phyloP scores from a whole-genome alignment of 176 grass and related monocot species.

The Poa annua region DNA sequence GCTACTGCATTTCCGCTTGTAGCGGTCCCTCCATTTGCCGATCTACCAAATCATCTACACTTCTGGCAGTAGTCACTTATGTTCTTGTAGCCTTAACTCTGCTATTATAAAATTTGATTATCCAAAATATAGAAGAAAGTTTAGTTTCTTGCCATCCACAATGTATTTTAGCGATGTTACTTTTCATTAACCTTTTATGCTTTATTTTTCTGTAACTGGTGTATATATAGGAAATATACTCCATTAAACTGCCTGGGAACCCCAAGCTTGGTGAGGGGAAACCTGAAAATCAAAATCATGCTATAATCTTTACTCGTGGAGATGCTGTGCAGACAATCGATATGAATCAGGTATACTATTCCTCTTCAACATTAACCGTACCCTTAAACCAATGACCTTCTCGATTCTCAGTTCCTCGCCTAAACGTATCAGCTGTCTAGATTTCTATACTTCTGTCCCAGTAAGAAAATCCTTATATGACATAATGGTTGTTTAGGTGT shows the following conservation, averaged over 20 bases:
- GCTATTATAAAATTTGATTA: neutral
- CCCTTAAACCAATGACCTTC: slow-evolving; percentile 4
- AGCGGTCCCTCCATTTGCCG: neutral
- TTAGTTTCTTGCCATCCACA: neutral
- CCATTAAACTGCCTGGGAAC: slow-evolving; percentile 91
- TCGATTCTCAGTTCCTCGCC: neutral
- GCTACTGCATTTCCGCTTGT: neutral
- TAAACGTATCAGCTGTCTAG: neutral
- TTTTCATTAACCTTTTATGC: slow-evolving; percentile 37
- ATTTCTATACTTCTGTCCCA: neutral
- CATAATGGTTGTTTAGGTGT: neutral
- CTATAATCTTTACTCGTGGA: slow-evolving; percentile 94
- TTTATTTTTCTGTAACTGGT: slow-evolving; percentile 19
- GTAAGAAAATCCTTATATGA: neutral
- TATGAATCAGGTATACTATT: slow-evolving; percentile 88
- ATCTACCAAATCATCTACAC: slow-evolving; percentile 14
- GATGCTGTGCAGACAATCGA: slow-evolving; percentile 95
- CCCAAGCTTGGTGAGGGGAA: slow-evolving; percentile 98
- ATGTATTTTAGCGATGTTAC: slow-evolving; percentile 35
- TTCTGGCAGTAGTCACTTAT: slow-evolving; percentile 8
- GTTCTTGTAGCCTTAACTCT: neutral
- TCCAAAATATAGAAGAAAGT: neutral
- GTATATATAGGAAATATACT: slow-evolving; percentile 85
- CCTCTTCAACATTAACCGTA: neutral
- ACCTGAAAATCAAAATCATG: slow-evolving; percentile 98